Conservation (phyloP, 2,329 filamentous ascomycete genomes). For the Drechmeria coniospora region DNA sequence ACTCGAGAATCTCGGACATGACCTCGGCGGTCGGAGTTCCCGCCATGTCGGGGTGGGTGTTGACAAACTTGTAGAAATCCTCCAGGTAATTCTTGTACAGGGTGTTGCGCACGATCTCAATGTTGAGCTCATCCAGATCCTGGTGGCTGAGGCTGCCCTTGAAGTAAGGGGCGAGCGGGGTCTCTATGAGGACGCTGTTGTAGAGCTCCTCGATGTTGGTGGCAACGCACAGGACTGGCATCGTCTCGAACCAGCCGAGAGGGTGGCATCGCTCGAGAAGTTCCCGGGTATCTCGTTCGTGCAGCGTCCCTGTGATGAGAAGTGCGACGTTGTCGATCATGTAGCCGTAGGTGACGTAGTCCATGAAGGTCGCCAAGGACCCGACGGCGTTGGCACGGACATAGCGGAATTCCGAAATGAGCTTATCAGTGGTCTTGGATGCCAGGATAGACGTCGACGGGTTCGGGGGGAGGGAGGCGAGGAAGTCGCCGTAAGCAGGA, state of each 20-base stretch:
- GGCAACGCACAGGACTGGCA: constrained; percentile 93
- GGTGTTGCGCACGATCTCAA: constrained; percentile 96
- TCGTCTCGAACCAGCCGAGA: constrained; percentile 95
- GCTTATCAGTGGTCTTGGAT: constrained; percentile 91
- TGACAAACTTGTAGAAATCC: constrained; percentile 92
- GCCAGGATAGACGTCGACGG: constrained; percentile 92
- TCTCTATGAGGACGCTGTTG: constrained; percentile 95
- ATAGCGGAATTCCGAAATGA: constrained; percentile 94
- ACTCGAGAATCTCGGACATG: constrained; percentile 92
- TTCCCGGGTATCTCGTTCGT: constrained; percentile 93
- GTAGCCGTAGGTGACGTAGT: constrained; percentile 96
- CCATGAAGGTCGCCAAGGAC: constrained; percentile 85
- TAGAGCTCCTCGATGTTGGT: constrained; percentile 98
- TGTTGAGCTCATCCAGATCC: constrained; percentile 96
- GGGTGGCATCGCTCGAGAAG: constrained; percentile 92
- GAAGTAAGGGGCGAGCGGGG: constrained; percentile 89
- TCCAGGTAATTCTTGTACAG: constrained; percentile 99
- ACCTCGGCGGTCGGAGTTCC: constrained; percentile 84
- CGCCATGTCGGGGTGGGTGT: constrained; percentile 69
- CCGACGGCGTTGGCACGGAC: constrained; percentile 87
- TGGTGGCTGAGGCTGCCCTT: constrained; percentile 92
- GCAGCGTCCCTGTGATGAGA: constrained; percentile 91
- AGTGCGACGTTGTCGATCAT: constrained; percentile 99
- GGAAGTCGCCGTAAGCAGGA: constrained; percentile 93
- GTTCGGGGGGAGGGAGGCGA: constrained; percentile 83